Evolutionary conservation across 2,329 filamentous ascomycete species (phyloP).

Genomic region (Sordariomycetes sp.): DNA sequence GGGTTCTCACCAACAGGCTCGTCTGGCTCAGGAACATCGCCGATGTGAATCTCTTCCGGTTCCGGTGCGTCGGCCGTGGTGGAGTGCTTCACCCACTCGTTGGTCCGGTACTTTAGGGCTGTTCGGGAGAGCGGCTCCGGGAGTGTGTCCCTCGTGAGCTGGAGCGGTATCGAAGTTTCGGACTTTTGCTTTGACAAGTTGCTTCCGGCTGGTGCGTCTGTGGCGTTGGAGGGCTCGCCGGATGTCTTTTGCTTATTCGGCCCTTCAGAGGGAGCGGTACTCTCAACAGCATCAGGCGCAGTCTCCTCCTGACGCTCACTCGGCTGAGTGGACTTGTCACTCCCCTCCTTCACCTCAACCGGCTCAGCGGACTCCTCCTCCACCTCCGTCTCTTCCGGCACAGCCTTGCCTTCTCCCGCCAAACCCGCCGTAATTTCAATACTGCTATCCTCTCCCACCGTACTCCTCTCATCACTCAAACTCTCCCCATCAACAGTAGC

Average conservation of each 20-base stretch:
- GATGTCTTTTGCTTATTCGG: slow-evolving; percentile 6
- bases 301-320: not conserved
- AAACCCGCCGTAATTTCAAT: slow-evolving; percentile 27
- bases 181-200: slow-evolving; percentile 18
- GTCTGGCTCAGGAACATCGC: slow-evolving; percentile 20
- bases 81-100: slow-evolving; percentile 92
- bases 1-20: slow-evolving; percentile 27
- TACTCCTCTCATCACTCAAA: slow-evolving; percentile 22
- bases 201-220: slow-evolving; percentile 1
- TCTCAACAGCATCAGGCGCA: not conserved
- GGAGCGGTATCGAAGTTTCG: slow-evolving; percentile 27
- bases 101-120: slow-evolving; percentile 74
- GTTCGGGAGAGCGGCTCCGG: slow-evolving; percentile 63
- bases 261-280: slow-evolving; percentile 5
- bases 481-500: slow-evolving; percentile 44
- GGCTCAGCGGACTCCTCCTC: not conserved
- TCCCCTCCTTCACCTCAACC: not conserved
- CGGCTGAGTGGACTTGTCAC: not conserved
- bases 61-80: slow-evolving; percentile 62
- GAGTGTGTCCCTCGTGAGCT: slow-evolving; percentile 46
- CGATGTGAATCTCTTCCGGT: slow-evolving; percentile 42
- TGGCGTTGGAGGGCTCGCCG: not conserved
- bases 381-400: not conserved
- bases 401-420: not conserved
- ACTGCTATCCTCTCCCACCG: slow-evolving; percentile 13